Percentiles rank a stretch among this genome's conserved stretches.
Conservation (phyloP, 2,329 filamentous ascomycete genomes). For the Aspergillus tanneri region DNA sequence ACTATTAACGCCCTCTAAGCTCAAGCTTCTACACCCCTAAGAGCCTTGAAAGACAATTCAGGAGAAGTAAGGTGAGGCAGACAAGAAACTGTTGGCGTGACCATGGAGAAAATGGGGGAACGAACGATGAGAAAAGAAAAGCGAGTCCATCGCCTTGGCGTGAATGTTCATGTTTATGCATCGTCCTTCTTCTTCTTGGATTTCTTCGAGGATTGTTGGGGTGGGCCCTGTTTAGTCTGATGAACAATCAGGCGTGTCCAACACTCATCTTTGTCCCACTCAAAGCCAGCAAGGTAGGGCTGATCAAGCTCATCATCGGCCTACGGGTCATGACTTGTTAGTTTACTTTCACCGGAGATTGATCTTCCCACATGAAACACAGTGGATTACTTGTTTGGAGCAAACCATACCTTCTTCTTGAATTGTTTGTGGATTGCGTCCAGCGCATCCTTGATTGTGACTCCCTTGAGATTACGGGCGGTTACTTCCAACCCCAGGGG, state of each 20-base stretch:
- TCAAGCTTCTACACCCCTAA: conserved; percentile 28
- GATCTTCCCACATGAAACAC: too few relatives aligned
- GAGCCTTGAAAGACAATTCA: conserved; percentile 11
- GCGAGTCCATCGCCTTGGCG: conserved; percentile 1
- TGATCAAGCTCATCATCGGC: conserved; percentile 86
- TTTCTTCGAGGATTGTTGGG: conserved; percentile 49
- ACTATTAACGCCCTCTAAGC: conserved; percentile 24
- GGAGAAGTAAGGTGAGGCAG: conserved; percentile 19
- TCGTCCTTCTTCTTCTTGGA: conserved; percentile 63
- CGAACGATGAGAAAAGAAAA: conserved; percentile 2
- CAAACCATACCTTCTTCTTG: conserved; percentile 80
- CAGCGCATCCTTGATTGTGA: conserved; percentile 94
- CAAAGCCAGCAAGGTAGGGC: conserved; percentile 88
- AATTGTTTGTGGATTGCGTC: conserved; percentile 95
- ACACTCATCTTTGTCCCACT: conserved; percentile 92
- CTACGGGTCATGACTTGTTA: conserved; percentile 47
- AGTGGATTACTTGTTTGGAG: neutral
- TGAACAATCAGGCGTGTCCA: conserved; percentile 87
- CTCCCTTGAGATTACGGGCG: conserved; percentile 86
- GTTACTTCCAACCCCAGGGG: conserved; percentile 82
- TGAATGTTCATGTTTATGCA: conserved; percentile 26
- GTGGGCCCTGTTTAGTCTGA: conserved; percentile 68
- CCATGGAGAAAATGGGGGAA: too few relatives aligned
- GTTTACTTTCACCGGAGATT: neutral
- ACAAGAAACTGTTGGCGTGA: too few relatives aligned